Conservation (phyloP, 2,329 filamentous ascomycete genomes). For the Thielaviopsis euricoi region DNA sequence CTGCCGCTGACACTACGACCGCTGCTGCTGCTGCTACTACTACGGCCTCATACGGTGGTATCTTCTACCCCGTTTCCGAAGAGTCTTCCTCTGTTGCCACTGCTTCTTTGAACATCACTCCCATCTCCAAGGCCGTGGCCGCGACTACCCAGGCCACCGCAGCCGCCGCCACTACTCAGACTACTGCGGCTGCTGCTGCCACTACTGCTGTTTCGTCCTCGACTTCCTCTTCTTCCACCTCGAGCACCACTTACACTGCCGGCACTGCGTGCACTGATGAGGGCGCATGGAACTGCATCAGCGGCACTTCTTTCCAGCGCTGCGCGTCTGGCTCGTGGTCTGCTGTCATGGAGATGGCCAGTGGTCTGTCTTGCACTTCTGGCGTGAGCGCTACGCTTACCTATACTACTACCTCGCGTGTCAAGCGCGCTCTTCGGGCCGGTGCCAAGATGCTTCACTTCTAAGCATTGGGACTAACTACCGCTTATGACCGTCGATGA, state of each 20-base stretch:
- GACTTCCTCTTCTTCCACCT: constrained; percentile 13
- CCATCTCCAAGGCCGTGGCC: constrained; percentile 3
- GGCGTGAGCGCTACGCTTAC: constrained; percentile 21
- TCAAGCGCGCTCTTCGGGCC: constrained; percentile 12
- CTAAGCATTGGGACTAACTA: neutral
- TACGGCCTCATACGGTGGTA: constrained; percentile 11
- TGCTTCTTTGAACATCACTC: constrained; percentile 10
- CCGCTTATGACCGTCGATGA: neutral
- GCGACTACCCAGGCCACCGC: constrained; percentile 13
- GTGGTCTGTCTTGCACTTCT: constrained; percentile 27
- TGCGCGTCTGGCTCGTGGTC: constrained; percentile 38
- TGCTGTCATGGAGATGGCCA: constrained; percentile 23
- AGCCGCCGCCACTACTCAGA: constrained; percentile 13
- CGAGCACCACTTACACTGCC: constrained; percentile 17
- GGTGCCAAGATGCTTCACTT: constrained; percentile 13
- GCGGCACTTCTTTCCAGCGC: constrained; percentile 34
- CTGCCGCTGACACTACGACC: constrained; percentile 11
- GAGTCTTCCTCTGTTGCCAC: constrained; percentile 6
- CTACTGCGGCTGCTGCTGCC: constrained; percentile 2
- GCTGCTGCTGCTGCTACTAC: constrained; percentile 12
- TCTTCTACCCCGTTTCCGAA: constrained; percentile 13
- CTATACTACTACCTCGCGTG: constrained; percentile 7
- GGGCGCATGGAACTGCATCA: constrained; percentile 38
- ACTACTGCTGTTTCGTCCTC: neutral
- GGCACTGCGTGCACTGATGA: constrained; percentile 31